Conservation (phyloP, 2,329 filamentous ascomycete genomes). For the Colletotrichum magnum region DNA sequence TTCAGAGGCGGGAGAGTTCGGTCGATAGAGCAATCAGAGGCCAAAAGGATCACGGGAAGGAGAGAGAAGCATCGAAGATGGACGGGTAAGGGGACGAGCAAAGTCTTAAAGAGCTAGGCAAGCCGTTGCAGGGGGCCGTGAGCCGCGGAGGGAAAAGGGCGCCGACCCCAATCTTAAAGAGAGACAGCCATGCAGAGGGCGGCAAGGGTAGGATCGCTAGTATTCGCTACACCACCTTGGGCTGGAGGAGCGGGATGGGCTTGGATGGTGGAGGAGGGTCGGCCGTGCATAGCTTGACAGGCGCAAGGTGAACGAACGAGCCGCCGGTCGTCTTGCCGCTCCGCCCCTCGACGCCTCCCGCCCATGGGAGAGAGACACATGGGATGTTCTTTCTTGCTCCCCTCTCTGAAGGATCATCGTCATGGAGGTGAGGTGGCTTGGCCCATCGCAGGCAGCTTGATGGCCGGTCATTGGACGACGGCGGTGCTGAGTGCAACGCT, state of each 20-base stretch:
- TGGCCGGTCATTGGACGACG: constrained; percentile 12
- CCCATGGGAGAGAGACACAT: not conserved
- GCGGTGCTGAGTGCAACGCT: constrained; percentile 9
- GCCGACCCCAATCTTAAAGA: constrained; percentile 19
- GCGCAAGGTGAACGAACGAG: not conserved
- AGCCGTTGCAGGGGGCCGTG: not conserved
- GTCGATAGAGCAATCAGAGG: not conserved
- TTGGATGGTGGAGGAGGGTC: constrained; percentile 20
- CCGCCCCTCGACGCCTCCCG: constrained; percentile 29
- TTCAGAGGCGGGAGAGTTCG: not conserved
- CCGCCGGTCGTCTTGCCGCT: constrained; percentile 7
- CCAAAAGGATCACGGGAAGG: not conserved
- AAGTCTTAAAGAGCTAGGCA: not conserved
- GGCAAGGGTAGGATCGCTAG: constrained; percentile 4
- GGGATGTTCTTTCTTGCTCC: too few species aligned
- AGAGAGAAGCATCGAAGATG: not conserved
- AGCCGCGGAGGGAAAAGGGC: not conserved
- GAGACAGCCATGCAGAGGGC: not conserved
- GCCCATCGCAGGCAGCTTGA: not conserved
- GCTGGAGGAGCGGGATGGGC: constrained; percentile 30
- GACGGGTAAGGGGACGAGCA: not conserved
- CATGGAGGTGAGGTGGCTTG: constrained; percentile 17
- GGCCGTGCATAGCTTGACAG: not conserved
- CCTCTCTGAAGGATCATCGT: constrained; percentile 24
- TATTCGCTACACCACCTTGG: constrained; percentile 12